A percentile compares a stretch with the other conserved stretches of the same genome.
These are phyloP conservation scores for Scleroderma bovista DNA, from an alignment of 768 basidiomycete species.

Conservation along the genomic window DNA sequence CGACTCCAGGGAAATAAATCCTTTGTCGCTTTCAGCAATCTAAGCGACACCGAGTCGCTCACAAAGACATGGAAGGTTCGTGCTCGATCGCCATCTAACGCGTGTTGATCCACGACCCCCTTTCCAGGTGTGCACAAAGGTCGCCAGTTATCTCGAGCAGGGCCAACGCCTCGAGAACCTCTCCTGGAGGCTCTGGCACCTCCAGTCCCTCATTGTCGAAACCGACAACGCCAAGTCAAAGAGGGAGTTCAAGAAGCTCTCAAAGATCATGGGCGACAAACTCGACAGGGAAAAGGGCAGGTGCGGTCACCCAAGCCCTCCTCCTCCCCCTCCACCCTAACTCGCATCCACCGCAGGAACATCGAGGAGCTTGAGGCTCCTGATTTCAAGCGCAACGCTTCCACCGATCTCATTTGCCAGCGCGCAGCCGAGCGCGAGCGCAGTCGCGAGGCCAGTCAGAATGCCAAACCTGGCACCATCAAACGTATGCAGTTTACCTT, in stretches of 20 bases:
- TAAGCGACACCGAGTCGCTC: conserved; percentile 77
- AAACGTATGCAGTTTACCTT: conserved; percentile 91
- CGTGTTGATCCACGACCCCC: neutral
- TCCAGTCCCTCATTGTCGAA: conserved; percentile 89
- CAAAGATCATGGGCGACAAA: conserved; percentile 86
- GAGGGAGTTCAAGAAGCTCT: conserved; percentile 86
- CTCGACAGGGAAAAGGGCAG: conserved; percentile 90
- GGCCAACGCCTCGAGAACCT: conserved; percentile 89
- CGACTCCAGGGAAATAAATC: conserved; percentile 78
- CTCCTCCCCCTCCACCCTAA: conserved; percentile 14
- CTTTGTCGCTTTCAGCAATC: conserved; percentile 88
- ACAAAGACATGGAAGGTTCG: conserved; percentile 88
- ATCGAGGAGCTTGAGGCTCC: conserved; percentile 84
- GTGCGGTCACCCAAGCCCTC: conserved; percentile 39
- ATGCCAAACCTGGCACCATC: conserved; percentile 64
- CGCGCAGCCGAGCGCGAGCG: conserved; percentile 81
- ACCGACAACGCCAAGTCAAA: conserved; percentile 83
- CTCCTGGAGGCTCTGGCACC: conserved; percentile 89
- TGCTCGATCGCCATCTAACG: conserved; percentile 9
- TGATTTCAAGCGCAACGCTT: conserved; percentile 74
- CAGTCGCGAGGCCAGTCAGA: conserved; percentile 61
- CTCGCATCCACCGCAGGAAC: conserved; percentile 41
- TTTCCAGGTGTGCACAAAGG: conserved; percentile 78
- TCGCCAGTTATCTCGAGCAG: conserved; percentile 86
- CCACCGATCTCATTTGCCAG: conserved; percentile 73